These are phyloP conservation scores for Pyronema omphalodes DNA, from an alignment of 495 filamentous ascomycete genomes.

Conservation along the genomic window DNA sequence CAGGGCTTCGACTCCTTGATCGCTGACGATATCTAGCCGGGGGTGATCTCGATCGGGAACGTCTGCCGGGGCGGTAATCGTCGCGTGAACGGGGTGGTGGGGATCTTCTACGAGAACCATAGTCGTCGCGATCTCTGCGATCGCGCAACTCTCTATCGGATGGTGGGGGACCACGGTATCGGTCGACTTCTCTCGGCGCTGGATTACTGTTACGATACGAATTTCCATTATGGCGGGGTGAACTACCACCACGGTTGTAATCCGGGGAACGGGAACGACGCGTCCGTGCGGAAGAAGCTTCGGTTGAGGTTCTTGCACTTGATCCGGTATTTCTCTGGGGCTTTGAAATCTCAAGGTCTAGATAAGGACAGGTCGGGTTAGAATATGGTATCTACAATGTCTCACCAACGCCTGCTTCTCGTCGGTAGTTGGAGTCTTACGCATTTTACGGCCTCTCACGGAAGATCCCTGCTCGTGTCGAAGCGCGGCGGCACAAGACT, in stretches of 20 bases:
- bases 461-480: conserved; percentile 57
- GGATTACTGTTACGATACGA: conserved; percentile 28
- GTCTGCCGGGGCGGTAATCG: conserved; percentile 27
- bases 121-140: conserved; percentile 45
- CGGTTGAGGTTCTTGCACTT: conserved; percentile 15
- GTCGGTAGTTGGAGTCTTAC: conserved; percentile 38
- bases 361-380: conserved; percentile 1
- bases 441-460: conserved; percentile 71
- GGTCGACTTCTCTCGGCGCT: conserved; percentile 20
- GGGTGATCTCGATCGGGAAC: conserved; percentile 24
- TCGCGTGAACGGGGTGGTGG: conserved; percentile 34
- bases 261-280: conserved; percentile 57
- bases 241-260: conserved; percentile 34
- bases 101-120: conserved; percentile 38
- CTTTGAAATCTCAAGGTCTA: conserved; percentile 89
- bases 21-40: conserved; percentile 29
- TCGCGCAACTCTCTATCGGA: conserved; percentile 36
- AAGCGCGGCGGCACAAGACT: conserved; percentile 54
- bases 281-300: conserved; percentile 18
- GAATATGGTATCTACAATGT: neutral
- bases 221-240: conserved; percentile 23
- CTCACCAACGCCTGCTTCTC: neutral
- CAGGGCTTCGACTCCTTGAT: conserved; percentile 45
- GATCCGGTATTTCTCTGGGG: conserved; percentile 60
- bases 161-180: conserved; percentile 5